A percentile compares a stretch with the other conserved stretches of the same genome.
Conservation (phyloP, 2,329 filamentous ascomycete genomes). For the Fusarium dlaminii region DNA sequence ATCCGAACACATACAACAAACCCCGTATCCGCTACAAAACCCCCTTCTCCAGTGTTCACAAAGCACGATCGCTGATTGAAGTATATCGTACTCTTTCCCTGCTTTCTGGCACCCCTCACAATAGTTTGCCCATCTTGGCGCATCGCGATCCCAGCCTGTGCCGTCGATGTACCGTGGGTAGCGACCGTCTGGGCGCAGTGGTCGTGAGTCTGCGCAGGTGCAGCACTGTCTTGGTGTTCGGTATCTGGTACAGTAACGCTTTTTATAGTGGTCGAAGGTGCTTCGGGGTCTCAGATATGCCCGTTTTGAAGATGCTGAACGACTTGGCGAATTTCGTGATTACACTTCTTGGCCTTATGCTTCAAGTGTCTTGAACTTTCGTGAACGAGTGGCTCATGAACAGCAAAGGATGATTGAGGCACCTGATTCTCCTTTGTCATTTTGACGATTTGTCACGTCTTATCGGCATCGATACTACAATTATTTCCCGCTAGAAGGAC, state of each 20-base stretch:
- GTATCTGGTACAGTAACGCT: background rate
- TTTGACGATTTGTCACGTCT: too few species aligned
- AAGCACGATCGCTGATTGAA: background rate
- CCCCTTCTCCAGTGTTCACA: background rate
- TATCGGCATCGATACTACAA: too few species aligned
- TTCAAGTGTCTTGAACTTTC: background rate
- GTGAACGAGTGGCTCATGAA: background rate
- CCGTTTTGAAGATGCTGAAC: background rate
- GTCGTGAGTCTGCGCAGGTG: background rate
- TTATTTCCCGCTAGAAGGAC: too few species aligned
- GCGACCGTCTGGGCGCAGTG: background rate
- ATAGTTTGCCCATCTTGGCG: background rate
- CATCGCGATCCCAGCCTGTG: background rate
- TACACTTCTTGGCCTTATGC: background rate
- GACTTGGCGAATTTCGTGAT: background rate
- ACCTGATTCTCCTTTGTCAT: too few species aligned
- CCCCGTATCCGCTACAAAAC: background rate
- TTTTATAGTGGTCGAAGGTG: background rate
- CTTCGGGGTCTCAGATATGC: fast-evolving
- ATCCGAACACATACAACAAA: background rate
- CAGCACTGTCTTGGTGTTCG: background rate
- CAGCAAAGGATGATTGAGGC: too few species aligned
- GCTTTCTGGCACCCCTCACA: background rate
- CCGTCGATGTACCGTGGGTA: background rate
- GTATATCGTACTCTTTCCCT: background rate